A percentile compares a stretch with the other conserved stretches of the same genome.
These are phyloP conservation scores for Pyricularia pennisetigena DNA, from an alignment of 2,329 filamentous ascomycete genomes.

Conservation along the genomic window DNA sequence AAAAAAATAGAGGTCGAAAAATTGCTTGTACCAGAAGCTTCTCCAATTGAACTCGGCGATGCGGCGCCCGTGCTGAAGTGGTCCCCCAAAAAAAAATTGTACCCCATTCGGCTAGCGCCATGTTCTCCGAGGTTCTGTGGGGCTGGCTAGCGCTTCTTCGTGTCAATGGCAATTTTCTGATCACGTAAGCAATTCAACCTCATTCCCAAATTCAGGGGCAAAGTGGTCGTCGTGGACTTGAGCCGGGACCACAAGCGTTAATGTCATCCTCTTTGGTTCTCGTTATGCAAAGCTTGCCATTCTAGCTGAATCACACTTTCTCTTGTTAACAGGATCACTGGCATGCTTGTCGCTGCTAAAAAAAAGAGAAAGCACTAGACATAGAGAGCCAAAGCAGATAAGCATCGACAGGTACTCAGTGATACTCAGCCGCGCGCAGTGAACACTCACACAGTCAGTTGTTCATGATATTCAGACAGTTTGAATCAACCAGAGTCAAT, in stretches of 20 bases:
- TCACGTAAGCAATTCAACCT: not conserved
- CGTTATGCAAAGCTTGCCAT: not conserved
- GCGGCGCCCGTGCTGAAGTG: not conserved
- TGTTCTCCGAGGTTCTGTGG: slow-evolving; percentile 14
- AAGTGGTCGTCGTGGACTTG: not conserved
- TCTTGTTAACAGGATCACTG: not conserved
- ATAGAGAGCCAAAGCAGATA: not conserved
- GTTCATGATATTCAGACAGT: not conserved
- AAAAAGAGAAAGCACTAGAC: not conserved
- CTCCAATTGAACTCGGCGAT: slow-evolving; percentile 1
- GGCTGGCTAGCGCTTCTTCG: not conserved
- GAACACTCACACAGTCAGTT: not conserved
- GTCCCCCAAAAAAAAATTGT: slow-evolving; percentile 8
- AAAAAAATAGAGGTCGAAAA: slow-evolving; percentile 4
- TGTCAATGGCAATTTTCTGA: not conserved
- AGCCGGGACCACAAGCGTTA: too few relatives aligned
- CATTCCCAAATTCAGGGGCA: not conserved
- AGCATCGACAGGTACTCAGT: not conserved
- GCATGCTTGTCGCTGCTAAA: not conserved
- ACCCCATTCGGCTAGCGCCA: slow-evolving; percentile 5
- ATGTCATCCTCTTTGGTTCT: not conserved
- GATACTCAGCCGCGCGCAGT: not conserved
- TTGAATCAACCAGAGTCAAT: not conserved
- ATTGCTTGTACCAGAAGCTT: slow-evolving; percentile 7
- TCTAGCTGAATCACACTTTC: not conserved